Percentiles rank a stretch among this genome's conserved stretches.
phyloP scores from a whole-genome alignment of 495 filamentous ascomycete genomes.

The Xylaria venustula region DNA sequence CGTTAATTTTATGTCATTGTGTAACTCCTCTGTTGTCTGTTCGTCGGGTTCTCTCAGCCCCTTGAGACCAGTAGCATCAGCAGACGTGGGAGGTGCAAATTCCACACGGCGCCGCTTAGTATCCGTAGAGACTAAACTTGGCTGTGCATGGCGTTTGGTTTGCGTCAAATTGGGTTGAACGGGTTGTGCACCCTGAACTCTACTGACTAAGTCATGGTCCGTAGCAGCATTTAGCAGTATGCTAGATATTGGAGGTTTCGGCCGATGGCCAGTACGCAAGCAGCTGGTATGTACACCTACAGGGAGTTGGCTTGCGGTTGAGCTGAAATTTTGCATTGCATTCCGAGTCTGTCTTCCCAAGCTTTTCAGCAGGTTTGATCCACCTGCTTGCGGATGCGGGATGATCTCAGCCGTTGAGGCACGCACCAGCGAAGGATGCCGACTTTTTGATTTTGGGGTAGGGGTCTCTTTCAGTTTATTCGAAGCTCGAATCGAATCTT shows the following conservation, averaged over 20 bases:
- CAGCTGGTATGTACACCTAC: constrained; percentile 25
- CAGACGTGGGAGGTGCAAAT: constrained; percentile 5
- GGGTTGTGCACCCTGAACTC: constrained; percentile 13
- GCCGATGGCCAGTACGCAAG: constrained; percentile 17
- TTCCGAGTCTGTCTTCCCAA: background rate
- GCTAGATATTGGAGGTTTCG: constrained; percentile 17
- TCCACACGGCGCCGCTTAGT: constrained; percentile 25
- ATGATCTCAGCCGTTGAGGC: background rate
- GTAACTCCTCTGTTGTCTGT: background rate
- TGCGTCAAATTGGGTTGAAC: background rate
- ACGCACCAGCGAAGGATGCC: background rate
- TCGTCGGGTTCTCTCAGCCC: background rate
- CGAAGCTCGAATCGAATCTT: constrained; percentile 36
- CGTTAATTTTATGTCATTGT: background rate
- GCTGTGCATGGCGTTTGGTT: constrained; percentile 17
- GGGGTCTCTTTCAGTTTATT: constrained; percentile 1
- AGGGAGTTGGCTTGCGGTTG: constrained; percentile 5
- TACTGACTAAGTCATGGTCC: constrained; percentile 39
- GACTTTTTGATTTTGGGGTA: background rate
- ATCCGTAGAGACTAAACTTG: constrained; percentile 9
- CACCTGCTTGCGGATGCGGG: background rate
- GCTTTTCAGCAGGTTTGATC: background rate
- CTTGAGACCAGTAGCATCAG: background rate
- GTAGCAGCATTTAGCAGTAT: constrained; percentile 21
- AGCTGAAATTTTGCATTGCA: constrained; percentile 1